Conservation (phyloP, 2,329 filamentous ascomycete genomes). For the Ophiosphaerella narmari region DNA sequence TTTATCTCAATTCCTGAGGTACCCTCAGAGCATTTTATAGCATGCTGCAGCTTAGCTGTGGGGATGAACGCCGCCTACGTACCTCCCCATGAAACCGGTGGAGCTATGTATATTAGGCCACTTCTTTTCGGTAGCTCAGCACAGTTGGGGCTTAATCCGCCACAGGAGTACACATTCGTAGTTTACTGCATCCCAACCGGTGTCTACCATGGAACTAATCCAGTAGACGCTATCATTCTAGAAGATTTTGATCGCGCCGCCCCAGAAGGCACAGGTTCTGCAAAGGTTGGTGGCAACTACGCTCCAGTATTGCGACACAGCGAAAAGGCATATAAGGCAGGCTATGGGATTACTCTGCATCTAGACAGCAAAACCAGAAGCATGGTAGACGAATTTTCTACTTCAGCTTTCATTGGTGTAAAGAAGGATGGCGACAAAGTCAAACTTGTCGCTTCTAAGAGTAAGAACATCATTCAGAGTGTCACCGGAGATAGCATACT, state of each 20-base stretch:
- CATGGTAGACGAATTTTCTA: slow-evolving; percentile 95
- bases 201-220: slow-evolving; percentile 88
- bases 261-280: slow-evolving; percentile 85
- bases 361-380: slow-evolving; percentile 82
- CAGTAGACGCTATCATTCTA: slow-evolving; percentile 84
- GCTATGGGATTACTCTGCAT: slow-evolving; percentile 93
- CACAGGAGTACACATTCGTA: slow-evolving; percentile 88
- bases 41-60: slow-evolving; percentile 79
- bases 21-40: slow-evolving; percentile 75
- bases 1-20: slow-evolving; percentile 84
- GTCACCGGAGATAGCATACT: slow-evolving; percentile 82
- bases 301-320: slow-evolving; percentile 88
- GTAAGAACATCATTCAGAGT: slow-evolving; percentile 82
- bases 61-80: slow-evolving; percentile 88
- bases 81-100: slow-evolving; percentile 84
- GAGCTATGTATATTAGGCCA: slow-evolving; percentile 90
- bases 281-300: slow-evolving; percentile 97
- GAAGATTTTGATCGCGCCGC: slow-evolving; percentile 93
- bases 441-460: slow-evolving; percentile 85
- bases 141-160: slow-evolving; percentile 82
- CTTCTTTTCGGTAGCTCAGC: slow-evolving; percentile 85
- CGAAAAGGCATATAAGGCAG: slow-evolving; percentile 75
- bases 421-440: slow-evolving; percentile 63
- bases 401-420: slow-evolving; percentile 88
- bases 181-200: slow-evolving; percentile 92